Conservation (phyloP, 257 asterid genomes). For the Coffea eugenioides region DNA sequence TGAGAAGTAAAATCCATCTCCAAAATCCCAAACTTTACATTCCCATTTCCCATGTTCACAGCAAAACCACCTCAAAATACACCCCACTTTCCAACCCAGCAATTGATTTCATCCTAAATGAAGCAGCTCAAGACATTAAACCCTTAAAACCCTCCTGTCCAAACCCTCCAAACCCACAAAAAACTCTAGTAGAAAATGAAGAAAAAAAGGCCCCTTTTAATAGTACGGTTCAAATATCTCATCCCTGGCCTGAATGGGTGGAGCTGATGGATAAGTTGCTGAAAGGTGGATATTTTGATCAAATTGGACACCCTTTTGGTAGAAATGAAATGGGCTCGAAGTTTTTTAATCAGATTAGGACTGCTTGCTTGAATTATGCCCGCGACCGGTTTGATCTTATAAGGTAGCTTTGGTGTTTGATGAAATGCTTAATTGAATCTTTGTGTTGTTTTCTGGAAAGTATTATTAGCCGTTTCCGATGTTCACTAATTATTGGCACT, state of each 20-base stretch:
- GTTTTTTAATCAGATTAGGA: constrained; percentile 63
- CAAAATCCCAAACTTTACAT: constrained; percentile 20
- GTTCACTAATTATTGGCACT: background rate
- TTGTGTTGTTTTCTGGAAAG: background rate
- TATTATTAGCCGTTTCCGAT: background rate
- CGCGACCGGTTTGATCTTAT: constrained; percentile 65
- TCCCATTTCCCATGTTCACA: constrained; percentile 30
- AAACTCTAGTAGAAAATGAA: constrained; percentile 25
- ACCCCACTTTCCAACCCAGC: constrained; percentile 52
- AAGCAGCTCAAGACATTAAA: constrained; percentile 30
- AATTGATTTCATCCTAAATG: constrained; percentile 56
- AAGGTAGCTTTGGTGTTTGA: constrained; percentile 41
- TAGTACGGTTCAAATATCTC: constrained; percentile 40
- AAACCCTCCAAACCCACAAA: constrained; percentile 18
- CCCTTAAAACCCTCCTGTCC: constrained; percentile 14
- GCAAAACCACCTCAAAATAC: constrained; percentile 13
- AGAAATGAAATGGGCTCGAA: constrained; percentile 40
- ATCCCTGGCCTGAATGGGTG: constrained; percentile 92
- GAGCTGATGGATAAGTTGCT: constrained; percentile 55
- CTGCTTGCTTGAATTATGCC: constrained; percentile 83
- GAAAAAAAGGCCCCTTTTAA: constrained; percentile 16
- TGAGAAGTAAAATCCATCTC: constrained; percentile 20
- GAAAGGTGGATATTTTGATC: constrained; percentile 60
- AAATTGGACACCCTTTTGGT: constrained; percentile 58
- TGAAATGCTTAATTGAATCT: background rate